A percentile compares a stretch with the other conserved stretches of the same genome.
Conservation (phyloP, 179 eudicot species). For the Silene noctiflora region DNA sequence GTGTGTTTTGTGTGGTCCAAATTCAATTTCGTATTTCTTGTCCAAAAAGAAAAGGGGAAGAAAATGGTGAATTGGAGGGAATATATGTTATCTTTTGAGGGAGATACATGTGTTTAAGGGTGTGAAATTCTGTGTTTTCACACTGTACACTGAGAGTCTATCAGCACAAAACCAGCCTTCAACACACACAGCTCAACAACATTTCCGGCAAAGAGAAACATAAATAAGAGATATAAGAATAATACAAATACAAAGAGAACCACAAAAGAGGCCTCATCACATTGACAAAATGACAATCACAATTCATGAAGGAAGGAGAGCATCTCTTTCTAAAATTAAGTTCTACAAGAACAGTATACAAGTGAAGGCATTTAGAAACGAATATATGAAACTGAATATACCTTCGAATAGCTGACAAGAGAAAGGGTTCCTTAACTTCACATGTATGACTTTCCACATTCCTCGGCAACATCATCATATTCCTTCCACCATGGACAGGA, state of each 20-base stretch:
- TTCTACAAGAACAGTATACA: not conserved
- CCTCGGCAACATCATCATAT: conserved; percentile 51
- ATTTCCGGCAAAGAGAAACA: not conserved
- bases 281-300: not conserved
- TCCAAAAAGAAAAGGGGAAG: no score
- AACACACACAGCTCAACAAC: not conserved
- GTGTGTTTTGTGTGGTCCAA: no score
- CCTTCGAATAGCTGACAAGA: conserved; percentile 85
- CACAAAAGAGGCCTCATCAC: not conserved
- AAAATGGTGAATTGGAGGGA: no score
- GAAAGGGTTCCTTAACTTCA: conserved; percentile 80
- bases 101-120: not conserved
- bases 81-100: not conserved
- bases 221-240: not conserved
- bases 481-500: conserved; percentile 65
- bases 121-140: not conserved
- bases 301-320: not conserved
- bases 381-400: conserved; percentile 20
- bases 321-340: not conserved
- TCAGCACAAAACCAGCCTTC: conserved; percentile 7
- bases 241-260: no score
- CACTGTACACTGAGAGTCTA: not conserved
- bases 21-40: no score
- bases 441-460: conserved; percentile 66
- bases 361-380: conserved; percentile 14